Evolutionary conservation across 1,139 yeast species (phyloP), one percentile per base, ranked within the genome.

Genomic region (Diutina rugosa): DNA sequence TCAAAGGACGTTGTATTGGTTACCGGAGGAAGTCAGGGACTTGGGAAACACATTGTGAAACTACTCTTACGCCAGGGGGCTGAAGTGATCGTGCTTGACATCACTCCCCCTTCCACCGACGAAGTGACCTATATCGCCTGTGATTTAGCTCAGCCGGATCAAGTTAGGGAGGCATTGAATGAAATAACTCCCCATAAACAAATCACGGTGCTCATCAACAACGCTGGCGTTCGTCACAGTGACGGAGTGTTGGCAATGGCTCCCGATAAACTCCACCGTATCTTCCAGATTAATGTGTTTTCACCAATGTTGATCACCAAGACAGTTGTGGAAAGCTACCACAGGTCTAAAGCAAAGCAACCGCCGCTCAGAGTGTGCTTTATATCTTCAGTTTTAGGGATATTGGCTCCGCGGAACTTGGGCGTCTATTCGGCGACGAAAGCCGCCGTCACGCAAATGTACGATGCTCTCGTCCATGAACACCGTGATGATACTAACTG

Each of bases 161-260:
- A 46, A 26, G 16, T 46, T 7, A 4, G 4, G 16, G 10, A 28
- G 2, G 30, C 51, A 5, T 28, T 47, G 35, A 21, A 47, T 6
- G 10, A 30, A 7, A 46, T 46, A 1, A 7, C 10, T 21, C 9
- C 62, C n/a, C 63, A 67, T 10, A 69, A 71, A 2, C 61, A 64
- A 26, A 70, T 87, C 1, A 77, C 83, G 41, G 71, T 87, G 0
- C 67, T 88, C 51, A 71, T 90, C 30, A 86, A 87, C 64, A 89
- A 88, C 66, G 96, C 95, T 0, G 96, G 93, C 0, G 69, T 84
- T 10, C 73, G 91, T 56, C 82, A 81, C 54, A 68, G 69, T 57
- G 73, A 75, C 51, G 62, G 76, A 1, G 61, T 86, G 2, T 59
- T 75, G 12, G 72, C 75, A 6, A 58, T 79, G 55, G 57, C 69